Conservation (phyloP, 2,329 filamentous ascomycete genomes). For the Pestalotiopsis fici region DNA sequence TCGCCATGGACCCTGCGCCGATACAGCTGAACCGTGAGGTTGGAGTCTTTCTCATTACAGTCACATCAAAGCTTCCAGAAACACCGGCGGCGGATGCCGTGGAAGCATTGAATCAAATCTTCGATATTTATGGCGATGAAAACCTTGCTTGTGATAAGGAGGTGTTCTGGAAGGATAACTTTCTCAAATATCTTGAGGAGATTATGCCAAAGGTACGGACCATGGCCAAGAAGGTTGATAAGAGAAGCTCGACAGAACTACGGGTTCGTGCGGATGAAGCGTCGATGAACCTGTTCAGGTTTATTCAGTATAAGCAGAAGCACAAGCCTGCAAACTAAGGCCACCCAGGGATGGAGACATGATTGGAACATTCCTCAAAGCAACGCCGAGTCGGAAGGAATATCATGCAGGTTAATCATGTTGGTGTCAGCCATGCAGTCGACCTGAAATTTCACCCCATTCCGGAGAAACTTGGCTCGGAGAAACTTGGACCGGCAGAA, state of each 20-base stretch:
- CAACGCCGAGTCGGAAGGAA: too few relatives aligned
- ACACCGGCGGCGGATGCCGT: constrained; percentile 59
- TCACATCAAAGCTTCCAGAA: constrained; percentile 52
- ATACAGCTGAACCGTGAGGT: constrained; percentile 60
- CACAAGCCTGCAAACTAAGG: constrained; percentile 27
- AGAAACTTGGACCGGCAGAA: too few relatives aligned
- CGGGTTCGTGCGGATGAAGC: constrained; percentile 62
- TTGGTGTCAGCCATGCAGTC: neutral
- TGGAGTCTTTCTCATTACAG: constrained; percentile 61
- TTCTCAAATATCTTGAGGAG: constrained; percentile 60
- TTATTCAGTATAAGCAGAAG: constrained; percentile 67
- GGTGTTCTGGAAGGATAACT: constrained; percentile 65
- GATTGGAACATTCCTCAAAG: too few relatives aligned
- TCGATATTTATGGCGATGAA: constrained; percentile 68
- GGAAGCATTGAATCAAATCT: constrained; percentile 66
- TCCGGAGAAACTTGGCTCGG: neutral
- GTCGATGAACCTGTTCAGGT: constrained; percentile 60
- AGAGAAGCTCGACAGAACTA: constrained; percentile 57
- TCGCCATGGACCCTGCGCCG: constrained; percentile 58
- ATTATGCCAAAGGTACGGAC: constrained; percentile 53
- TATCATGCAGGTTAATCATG: too few relatives aligned
- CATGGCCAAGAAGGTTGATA: constrained; percentile 63
- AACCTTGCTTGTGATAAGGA: constrained; percentile 56
- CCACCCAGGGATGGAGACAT: neutral
- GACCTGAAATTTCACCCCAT: too few relatives aligned